Evolutionary conservation across 1,284 basidiomycete species (phyloP), one percentile per base, ranked within the genome.

Genomic region (Fomitopsis schrenkii): DNA sequence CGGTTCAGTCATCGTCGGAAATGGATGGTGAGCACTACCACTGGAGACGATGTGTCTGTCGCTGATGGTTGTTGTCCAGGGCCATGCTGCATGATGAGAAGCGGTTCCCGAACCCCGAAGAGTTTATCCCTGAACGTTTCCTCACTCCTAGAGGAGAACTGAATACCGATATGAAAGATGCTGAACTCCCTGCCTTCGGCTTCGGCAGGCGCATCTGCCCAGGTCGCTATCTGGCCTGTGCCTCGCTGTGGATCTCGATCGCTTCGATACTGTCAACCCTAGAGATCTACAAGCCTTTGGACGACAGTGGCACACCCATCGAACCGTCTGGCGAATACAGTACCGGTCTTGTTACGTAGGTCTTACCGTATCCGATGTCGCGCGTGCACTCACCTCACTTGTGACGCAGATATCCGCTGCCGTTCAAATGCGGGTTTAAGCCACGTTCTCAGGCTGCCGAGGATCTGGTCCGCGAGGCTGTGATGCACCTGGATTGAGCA

Each of bases 171-270:
- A 63, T 67, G 66, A 64, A 64, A 8, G 67, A 72, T 70, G 41
- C 68, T 62, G 53, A 73, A 71, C 61, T 64, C 8, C 75, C 75
- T 1, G 67, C 68, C 12, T 71, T 70, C 58, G 71, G 72, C 3
- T 79, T 76, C 59, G 77, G 77, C 5, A 68, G 78, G 64, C 70
- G 78, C 68, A 72, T 78, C 33, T 80, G 79, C 59, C 75, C 78
- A 5, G 79, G 78, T 10, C 66, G 72, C 28, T 70, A 76, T 59
- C 69, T 81, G 52, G 79, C 78, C 0, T 63, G 67, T 40, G 71
- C 73, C 1, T 68, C 76, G 17, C 58, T 79, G 19, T 80, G 75
- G 74, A 74, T 80, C 44, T 70, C 74, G 2, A 62, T 77, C 12
- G 77, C 76, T 0, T 77, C 75, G 2, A 63, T 79, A 1, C 58